Conservation (phyloP, 179 eudicot genomes). For the Camellia oleifera region DNA sequence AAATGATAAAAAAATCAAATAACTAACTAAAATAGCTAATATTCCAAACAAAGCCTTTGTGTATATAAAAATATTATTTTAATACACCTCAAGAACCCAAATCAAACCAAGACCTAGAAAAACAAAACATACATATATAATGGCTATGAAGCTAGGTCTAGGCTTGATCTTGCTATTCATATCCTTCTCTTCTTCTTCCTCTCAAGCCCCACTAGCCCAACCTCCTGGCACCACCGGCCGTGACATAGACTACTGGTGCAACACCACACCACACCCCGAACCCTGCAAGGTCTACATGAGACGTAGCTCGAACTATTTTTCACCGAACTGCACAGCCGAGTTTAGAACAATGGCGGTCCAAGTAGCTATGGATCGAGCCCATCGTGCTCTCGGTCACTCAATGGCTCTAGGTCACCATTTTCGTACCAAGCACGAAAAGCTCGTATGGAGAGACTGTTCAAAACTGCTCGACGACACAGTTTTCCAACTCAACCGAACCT, state of each 20-base stretch:
- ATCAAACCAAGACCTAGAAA: neutral
- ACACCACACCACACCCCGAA: slow-evolving; percentile 44
- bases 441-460: slow-evolving; percentile 45
- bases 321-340: slow-evolving; percentile 26
- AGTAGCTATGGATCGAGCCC: slow-evolving; percentile 39
- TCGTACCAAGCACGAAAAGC: slow-evolving; percentile 26
- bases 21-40: neutral
- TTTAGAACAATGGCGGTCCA: slow-evolving; percentile 40
- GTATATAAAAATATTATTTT: neutral
- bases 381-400: slow-evolving; percentile 22
- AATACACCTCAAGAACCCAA: too few relatives aligned
- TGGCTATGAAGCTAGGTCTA: neutral
- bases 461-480: slow-evolving; percentile 42
- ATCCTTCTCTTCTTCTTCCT: neutral
- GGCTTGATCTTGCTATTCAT: neutral
- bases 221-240: neutral
- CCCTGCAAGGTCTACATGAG: slow-evolving; percentile 36
- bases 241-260: slow-evolving; percentile 32
- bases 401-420: slow-evolving; percentile 16
- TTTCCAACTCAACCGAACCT: slow-evolving; percentile 49
- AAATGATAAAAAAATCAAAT: too few relatives aligned
- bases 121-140: neutral
- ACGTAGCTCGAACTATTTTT: neutral
- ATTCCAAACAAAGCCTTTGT: neutral
- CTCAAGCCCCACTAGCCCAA: neutral